A percentile compares a stretch with the other conserved stretches of the same genome.
Conservation (phyloP, 2,329 filamentous ascomycete genomes). For the Trichocomaceae sp. region DNA sequence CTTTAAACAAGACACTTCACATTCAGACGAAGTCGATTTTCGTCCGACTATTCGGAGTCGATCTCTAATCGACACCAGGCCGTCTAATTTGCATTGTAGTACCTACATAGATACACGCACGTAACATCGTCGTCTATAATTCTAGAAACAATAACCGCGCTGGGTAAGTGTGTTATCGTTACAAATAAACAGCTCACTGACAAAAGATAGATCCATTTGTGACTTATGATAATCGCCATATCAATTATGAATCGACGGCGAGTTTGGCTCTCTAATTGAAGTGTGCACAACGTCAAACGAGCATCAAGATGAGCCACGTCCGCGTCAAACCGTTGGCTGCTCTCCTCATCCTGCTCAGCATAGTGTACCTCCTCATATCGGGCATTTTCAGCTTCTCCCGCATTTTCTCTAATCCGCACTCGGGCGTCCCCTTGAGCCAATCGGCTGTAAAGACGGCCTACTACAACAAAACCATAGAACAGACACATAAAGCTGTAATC, state of each 20-base stretch:
- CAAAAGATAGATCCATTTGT: neutral
- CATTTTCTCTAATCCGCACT: slow-evolving; percentile 10
- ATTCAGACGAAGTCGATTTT: neutral
- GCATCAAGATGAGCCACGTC: neutral
- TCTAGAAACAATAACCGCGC: neutral
- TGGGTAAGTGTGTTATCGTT: neutral
- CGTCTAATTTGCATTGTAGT: neutral
- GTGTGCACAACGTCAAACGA: neutral
- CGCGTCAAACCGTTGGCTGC: slow-evolving; percentile 5
- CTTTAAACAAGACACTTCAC: neutral
- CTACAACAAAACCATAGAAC: slow-evolving; percentile 6
- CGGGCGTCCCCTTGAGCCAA: slow-evolving; percentile 9
- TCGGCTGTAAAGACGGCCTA: slow-evolving; percentile 4
- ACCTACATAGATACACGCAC: neutral
- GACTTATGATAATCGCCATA: neutral
- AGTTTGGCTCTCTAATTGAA: neutral
- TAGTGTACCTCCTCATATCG: neutral
- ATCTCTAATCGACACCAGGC: neutral
- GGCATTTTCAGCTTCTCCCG: slow-evolving; percentile 2
- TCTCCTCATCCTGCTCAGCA: neutral
- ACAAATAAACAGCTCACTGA: neutral
- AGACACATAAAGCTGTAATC: slow-evolving; percentile 9
- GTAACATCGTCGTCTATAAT: neutral
- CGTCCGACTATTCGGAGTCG: neutral
- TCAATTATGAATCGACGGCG: neutral